Conservation (phyloP, 805 yeast genomes). For the Candida xiaguanensis region DNA sequence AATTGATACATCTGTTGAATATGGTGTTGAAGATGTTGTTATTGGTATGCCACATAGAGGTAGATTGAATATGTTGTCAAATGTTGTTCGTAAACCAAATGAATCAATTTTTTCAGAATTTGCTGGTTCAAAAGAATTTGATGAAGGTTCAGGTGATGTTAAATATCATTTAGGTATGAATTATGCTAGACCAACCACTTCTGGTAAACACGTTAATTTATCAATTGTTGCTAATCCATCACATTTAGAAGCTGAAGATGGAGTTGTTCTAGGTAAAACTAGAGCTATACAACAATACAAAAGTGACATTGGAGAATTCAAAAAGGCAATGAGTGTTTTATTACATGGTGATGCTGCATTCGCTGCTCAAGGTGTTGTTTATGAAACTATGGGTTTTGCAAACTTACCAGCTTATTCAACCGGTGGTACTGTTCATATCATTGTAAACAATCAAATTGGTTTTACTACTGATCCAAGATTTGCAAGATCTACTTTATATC, state of each 20-base stretch:
- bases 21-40: constrained; percentile 92
- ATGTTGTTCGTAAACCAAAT: constrained; percentile 97
- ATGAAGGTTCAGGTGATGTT: constrained; percentile 98
- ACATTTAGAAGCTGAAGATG: constrained; percentile 98
- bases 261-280: constrained; percentile 96
- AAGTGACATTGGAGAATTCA: constrained; percentile 74
- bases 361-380: constrained; percentile 98
- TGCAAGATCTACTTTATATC: constrained; percentile 96
- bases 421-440: constrained; percentile 97
- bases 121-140: constrained; percentile 83
- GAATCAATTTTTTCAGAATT: constrained; percentile 97
- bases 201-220: constrained; percentile 93
- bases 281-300: constrained; percentile 93
- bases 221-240: constrained; percentile 98
- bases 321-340: constrained; percentile 87
- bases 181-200: constrained; percentile 97
- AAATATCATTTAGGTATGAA: constrained; percentile 99
- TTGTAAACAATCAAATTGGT: constrained; percentile 98
- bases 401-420: constrained; percentile 92
- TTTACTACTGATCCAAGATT: constrained; percentile 98
- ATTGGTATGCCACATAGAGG: constrained; percentile 99
- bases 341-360: constrained; percentile 99
- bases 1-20: constrained; percentile 88
- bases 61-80: constrained; percentile 93
- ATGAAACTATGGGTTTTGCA: constrained; percentile 95